Conservation (phyloP, 345 rosid genomes). For the Abelmoschus esculentus region DNA sequence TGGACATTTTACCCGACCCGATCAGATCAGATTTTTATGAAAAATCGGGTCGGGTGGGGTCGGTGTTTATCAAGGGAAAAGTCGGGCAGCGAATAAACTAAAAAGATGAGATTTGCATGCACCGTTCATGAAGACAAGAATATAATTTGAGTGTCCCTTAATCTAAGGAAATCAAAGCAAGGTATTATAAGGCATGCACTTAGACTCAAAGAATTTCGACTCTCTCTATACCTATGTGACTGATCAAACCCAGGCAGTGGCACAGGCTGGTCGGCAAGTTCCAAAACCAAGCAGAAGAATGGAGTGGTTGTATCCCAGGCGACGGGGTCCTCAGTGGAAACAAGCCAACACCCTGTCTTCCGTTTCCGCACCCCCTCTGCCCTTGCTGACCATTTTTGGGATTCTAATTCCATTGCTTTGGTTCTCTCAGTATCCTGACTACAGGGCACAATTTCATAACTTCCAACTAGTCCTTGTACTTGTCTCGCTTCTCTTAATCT, state of each 20-base stretch:
- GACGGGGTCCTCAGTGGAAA: constrained; percentile 56
- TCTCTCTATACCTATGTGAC: no score
- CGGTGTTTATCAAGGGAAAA: no score
- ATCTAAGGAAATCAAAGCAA: background rate
- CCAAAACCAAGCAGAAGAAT: constrained; percentile 9
- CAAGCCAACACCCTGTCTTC: constrained; percentile 32
- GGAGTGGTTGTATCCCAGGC: constrained; percentile 48
- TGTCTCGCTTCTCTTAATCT: constrained; percentile 28
- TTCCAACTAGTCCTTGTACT: constrained; percentile 33
- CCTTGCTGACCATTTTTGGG: constrained; percentile 37
- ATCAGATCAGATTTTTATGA: no score
- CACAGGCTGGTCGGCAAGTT: background rate
- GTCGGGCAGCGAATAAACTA: no score
- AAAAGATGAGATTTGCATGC: background rate
- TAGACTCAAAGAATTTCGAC: constrained; percentile 26
- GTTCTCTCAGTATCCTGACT: constrained; percentile 25
- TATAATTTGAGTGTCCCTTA: constrained; percentile 14
- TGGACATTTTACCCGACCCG: no score
- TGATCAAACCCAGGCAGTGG: background rate
- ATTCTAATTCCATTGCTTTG: constrained; percentile 43
- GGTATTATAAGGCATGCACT: background rate
- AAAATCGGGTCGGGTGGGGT: no score
- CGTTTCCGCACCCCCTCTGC: constrained; percentile 30
- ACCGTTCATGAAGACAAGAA: background rate
- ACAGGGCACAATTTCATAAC: constrained; percentile 30